phyloP scores from a whole-genome alignment of 768 basidiomycete genomes.

The Suillus bovinus region DNA sequence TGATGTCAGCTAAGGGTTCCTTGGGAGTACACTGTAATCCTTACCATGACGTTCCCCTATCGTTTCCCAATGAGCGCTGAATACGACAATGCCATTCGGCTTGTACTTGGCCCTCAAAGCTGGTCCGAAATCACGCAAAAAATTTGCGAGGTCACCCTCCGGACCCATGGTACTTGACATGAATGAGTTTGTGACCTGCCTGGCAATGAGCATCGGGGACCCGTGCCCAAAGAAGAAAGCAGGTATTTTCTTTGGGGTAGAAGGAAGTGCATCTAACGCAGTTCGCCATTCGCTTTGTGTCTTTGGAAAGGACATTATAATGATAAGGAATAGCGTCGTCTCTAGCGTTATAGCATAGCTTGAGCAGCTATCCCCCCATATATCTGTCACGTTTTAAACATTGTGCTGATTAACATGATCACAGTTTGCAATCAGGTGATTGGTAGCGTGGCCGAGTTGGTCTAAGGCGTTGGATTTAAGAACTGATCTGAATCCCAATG shows the following conservation, averaged over 20 bases:
- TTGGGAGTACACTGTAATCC: constrained; percentile 14
- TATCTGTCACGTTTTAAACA: too few species aligned
- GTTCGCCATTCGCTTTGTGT: constrained; percentile 48
- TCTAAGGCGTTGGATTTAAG: constrained; percentile 94
- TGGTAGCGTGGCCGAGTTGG: constrained; percentile 83
- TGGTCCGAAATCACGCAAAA: constrained; percentile 68
- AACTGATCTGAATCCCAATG: constrained; percentile 70
- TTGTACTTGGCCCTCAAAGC: constrained; percentile 66
- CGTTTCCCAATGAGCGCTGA: constrained; percentile 85
- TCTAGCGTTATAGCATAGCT: neutral
- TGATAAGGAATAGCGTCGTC: neutral
- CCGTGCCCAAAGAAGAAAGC: constrained; percentile 79
- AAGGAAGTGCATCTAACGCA: constrained; percentile 55
- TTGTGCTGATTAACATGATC: neutral
- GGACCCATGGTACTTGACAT: constrained; percentile 41
- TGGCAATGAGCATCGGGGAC: constrained; percentile 46
- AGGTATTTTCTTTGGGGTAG: constrained; percentile 62
- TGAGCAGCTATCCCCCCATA: too few species aligned
- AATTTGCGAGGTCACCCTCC: constrained; percentile 53
- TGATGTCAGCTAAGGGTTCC: neutral
- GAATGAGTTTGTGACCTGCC: neutral
- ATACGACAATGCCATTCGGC: constrained; percentile 78
- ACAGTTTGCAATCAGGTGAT: constrained; percentile 16
- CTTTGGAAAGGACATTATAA: constrained; percentile 26
- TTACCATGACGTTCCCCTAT: constrained; percentile 54